phyloP scores from a whole-genome alignment of 345 rosid species.

The Excoecaria agallocha region DNA sequence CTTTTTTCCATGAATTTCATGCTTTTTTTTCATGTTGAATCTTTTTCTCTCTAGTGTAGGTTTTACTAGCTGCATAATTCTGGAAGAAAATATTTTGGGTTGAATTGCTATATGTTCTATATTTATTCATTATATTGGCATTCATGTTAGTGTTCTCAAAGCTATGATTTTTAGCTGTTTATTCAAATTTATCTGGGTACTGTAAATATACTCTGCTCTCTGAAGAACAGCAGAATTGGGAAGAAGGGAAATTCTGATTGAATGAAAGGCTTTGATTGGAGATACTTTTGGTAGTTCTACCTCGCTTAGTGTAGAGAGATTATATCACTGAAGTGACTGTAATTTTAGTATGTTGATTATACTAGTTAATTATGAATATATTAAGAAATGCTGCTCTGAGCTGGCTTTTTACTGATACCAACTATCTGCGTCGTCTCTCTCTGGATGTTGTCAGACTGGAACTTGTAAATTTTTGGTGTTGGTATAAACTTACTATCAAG shows the following conservation, averaged over 20 bases:
- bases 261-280: slow-evolving; percentile 1
- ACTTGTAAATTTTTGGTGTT: not conserved
- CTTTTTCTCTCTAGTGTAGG: not conserved
- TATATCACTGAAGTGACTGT: not conserved
- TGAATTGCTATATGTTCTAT: not conserved
- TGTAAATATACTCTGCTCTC: not conserved
- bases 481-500: not conserved
- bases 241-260: not conserved
- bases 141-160: not conserved
- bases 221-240: not conserved
- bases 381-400: not conserved
- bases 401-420: not conserved
- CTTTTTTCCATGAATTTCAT: not conserved
- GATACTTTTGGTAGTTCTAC: not conserved
- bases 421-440: not conserved
- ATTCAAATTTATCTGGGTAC: not conserved
- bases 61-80: not conserved
- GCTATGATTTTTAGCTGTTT: not conserved
- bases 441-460: not conserved
- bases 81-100: not conserved
- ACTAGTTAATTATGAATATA: not conserved
- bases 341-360: not conserved
- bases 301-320: not conserved
- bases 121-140: slow-evolving; percentile 1
- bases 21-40: not conserved